These are phyloP conservation scores for Aspergillus chevalieri DNA, from an alignment of 2,329 filamentous ascomycete species.

Conservation along the genomic window DNA sequence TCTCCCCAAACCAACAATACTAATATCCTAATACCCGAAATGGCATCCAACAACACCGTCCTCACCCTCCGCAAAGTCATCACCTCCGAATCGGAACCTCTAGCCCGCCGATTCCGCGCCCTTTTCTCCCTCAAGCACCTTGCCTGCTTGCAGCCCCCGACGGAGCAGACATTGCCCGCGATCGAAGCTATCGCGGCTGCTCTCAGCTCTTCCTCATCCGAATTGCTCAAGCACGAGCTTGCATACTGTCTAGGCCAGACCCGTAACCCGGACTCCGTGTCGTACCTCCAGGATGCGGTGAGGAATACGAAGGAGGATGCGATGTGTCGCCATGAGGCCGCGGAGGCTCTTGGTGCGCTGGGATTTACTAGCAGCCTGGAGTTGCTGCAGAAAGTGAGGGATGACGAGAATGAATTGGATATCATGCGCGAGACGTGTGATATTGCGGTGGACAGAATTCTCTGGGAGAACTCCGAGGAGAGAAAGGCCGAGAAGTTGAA, in stretches of 20 bases:
- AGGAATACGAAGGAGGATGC: conserved; percentile 75
- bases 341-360: conserved; percentile 86
- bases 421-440: conserved; percentile 94
- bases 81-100: conserved; percentile 70
- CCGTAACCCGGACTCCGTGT: conserved; percentile 66
- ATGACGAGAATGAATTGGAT: conserved; percentile 67
- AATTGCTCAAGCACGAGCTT: conserved; percentile 89
- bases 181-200: conserved; percentile 80
- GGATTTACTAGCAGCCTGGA: conserved; percentile 68
- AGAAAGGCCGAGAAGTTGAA: conserved; percentile 69
- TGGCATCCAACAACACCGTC: conserved; percentile 32
- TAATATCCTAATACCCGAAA: conserved; percentile 21
- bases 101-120: conserved; percentile 86
- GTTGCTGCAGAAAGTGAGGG: conserved; percentile 65
- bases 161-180: conserved; percentile 54
- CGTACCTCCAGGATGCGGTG: conserved; percentile 66
- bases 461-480: conserved; percentile 79
- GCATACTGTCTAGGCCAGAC: conserved; percentile 96
- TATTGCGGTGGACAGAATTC: conserved; percentile 86
- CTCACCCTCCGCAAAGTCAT: conserved; percentile 61
- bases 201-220: conserved; percentile 70
- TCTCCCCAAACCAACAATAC: not conserved
- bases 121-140: conserved; percentile 97
- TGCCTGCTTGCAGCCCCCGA: conserved; percentile 60
- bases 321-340: conserved; percentile 95